phyloP scores from a whole-genome alignment of 1,284 basidiomycete genomes.

The Meira nashicola region DNA sequence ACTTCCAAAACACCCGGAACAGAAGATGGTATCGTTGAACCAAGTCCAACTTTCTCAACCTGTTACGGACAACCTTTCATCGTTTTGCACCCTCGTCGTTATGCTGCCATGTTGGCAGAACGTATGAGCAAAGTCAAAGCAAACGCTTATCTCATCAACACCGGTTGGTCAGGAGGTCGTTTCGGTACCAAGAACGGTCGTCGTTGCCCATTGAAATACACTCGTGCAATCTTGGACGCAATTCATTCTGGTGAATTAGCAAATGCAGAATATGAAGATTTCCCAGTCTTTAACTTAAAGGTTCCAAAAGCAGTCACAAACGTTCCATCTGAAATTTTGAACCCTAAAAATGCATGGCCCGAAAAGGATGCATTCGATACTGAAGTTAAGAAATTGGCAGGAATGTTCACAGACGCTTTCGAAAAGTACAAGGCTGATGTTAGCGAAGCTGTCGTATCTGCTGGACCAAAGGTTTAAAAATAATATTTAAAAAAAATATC shows the following conservation, averaged over 20 bases:
- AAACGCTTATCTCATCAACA: slow-evolving; percentile 98
- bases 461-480: slow-evolving; percentile 30
- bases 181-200: slow-evolving; percentile 62
- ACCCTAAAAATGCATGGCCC: slow-evolving; percentile 44
- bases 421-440: slow-evolving; percentile 49
- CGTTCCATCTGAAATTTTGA: slow-evolving; percentile 40
- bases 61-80: slow-evolving; percentile 99
- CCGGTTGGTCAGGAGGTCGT: slow-evolving; percentile 94
- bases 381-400: slow-evolving; percentile 50
- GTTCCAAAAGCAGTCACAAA: slow-evolving; percentile 38
- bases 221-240: slow-evolving; percentile 90
- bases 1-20: slow-evolving; percentile 93
- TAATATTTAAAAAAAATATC: not conserved
- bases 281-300: slow-evolving; percentile 55
- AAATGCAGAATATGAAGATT: slow-evolving; percentile 79
- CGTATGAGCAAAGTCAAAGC: slow-evolving; percentile 87
- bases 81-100: slow-evolving; percentile 74
- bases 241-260: slow-evolving; percentile 89
- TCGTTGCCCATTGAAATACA: slow-evolving; percentile 59
- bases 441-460: slow-evolving; percentile 37
- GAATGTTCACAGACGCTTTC: slow-evolving; percentile 52
- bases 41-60: slow-evolving; percentile 97
- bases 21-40: slow-evolving; percentile 95
- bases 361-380: slow-evolving; percentile 39
- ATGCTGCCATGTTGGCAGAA: slow-evolving; percentile 94